These are phyloP conservation scores for Ganoderma multipileum DNA, from an alignment of 1,284 basidiomycete species.

Conservation along the genomic window DNA sequence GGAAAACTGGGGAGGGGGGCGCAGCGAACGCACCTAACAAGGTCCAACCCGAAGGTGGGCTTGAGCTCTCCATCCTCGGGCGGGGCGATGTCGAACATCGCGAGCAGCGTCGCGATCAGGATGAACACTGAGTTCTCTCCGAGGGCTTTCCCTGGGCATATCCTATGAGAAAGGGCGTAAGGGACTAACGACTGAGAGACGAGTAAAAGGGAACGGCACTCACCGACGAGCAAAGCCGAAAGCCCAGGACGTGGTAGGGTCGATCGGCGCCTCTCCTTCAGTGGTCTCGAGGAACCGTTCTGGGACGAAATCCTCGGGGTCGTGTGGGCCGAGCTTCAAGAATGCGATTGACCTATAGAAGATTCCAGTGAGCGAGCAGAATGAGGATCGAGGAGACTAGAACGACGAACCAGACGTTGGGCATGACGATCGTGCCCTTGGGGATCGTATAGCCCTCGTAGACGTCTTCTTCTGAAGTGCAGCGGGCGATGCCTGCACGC, in stretches of 20 bases:
- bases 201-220: neutral
- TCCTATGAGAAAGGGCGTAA: constrained; percentile 15
- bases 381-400: neutral
- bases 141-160: constrained; percentile 37
- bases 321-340: constrained; percentile 29
- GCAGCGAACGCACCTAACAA: constrained; percentile 25
- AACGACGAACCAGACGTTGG: constrained; percentile 26
- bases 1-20: neutral
- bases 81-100: constrained; percentile 33
- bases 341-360: constrained; percentile 35
- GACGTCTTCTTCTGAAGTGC: constrained; percentile 24
- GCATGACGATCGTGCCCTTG: constrained; percentile 27
- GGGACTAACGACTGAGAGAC: neutral
- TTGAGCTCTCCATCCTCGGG: constrained; percentile 18
- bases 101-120: constrained; percentile 31
- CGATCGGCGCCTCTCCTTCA: constrained; percentile 11
- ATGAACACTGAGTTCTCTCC: constrained; percentile 37
- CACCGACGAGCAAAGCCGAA: constrained; percentile 34
- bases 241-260: constrained; percentile 21
- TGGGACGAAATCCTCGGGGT: constrained; percentile 36
- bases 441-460: constrained; percentile 31
- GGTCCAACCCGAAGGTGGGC: constrained; percentile 18
- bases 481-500: constrained; percentile 22
- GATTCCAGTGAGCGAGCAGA: neutral
- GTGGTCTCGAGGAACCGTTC: constrained; percentile 33